A percentile compares a stretch with the other conserved stretches of the same genome.
phyloP scores from a whole-genome alignment of 352 stramenopile species.

The Pythium apleroticum region DNA sequence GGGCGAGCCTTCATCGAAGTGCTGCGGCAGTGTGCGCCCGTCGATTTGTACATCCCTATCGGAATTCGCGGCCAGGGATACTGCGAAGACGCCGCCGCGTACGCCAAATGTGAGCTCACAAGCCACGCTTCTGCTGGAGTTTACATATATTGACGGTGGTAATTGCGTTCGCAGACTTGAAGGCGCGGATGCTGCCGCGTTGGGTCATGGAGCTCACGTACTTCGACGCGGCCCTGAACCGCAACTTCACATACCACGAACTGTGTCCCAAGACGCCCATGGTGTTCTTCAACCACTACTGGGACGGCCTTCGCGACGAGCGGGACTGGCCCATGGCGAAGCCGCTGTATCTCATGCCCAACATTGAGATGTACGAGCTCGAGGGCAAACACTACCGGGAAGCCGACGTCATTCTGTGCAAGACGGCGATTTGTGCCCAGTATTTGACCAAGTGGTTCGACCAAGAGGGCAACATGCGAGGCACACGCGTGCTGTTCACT shows the following conservation, averaged over 20 bases:
- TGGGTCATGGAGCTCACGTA: conserved; percentile 30
- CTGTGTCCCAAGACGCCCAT: conserved; percentile 30
- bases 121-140: too few species aligned
- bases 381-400: conserved; percentile 40
- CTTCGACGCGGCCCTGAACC: conserved; percentile 8
- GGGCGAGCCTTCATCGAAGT: conserved; percentile 22
- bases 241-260: conserved; percentile 32
- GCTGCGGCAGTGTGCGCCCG: conserved; percentile 48
- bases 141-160: not conserved
- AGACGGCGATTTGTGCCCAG: conserved; percentile 39
- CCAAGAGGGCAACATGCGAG: conserved; percentile 52
- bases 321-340: conserved; percentile 22
- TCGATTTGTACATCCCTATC: conserved; percentile 57
- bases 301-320: conserved; percentile 14
- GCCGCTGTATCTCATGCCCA: conserved; percentile 27
- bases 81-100: conserved; percentile 61
- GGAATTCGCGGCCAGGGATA: conserved; percentile 49
- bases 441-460: conserved; percentile 46
- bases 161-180: conserved; percentile 5
- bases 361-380: conserved; percentile 51
- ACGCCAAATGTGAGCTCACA: conserved; percentile 46
- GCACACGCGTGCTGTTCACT: conserved; percentile 49
- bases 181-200: conserved; percentile 25
- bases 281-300: conserved; percentile 40
- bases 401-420: conserved; percentile 53